Conservation (phyloP, 345 rosid genomes). For the Lumnitzera littorea region DNA sequence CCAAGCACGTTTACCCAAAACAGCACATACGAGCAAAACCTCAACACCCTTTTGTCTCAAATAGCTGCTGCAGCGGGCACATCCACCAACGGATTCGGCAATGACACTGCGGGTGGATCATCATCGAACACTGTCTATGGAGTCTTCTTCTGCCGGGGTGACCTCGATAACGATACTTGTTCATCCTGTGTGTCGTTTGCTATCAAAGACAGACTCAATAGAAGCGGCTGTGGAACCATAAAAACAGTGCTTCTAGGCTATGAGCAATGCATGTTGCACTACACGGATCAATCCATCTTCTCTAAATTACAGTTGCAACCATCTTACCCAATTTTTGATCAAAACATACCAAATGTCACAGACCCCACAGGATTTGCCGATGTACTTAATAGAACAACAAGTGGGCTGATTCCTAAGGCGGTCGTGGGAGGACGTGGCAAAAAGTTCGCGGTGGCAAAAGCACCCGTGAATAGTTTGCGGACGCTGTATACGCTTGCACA, state of each 20-base stretch:
- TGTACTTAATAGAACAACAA: not conserved
- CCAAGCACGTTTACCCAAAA: not conserved
- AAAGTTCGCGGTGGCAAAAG: constrained; percentile 10
- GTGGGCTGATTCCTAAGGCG: not conserved
- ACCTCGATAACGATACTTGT: constrained; percentile 3
- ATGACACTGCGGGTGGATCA: not conserved
- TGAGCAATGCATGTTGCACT: constrained; percentile 35
- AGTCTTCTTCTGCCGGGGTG: constrained; percentile 21
- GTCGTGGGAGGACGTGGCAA: not conserved
- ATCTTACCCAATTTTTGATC: accelerated
- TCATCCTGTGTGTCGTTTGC: not conserved
- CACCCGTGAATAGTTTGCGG: constrained; percentile 4
- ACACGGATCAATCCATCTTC: constrained; percentile 30
- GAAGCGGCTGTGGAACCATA: constrained; percentile 26
- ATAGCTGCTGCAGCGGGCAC: constrained; percentile 6
- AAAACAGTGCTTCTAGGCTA: constrained; percentile 29
- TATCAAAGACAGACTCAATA: constrained; percentile 5
- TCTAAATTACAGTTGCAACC: not conserved
- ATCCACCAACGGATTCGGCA: constrained; percentile 4
- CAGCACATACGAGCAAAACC: constrained; percentile 11
- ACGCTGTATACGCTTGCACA: constrained; percentile 32
- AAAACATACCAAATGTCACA: not conserved
- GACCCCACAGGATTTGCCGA: not conserved
- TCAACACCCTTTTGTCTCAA: constrained; percentile 10
- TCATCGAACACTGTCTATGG: constrained; percentile 15